Evolutionary conservation across 306 rosid genomes (phyloP).

Genomic region (Corylus heterophylla): DNA sequence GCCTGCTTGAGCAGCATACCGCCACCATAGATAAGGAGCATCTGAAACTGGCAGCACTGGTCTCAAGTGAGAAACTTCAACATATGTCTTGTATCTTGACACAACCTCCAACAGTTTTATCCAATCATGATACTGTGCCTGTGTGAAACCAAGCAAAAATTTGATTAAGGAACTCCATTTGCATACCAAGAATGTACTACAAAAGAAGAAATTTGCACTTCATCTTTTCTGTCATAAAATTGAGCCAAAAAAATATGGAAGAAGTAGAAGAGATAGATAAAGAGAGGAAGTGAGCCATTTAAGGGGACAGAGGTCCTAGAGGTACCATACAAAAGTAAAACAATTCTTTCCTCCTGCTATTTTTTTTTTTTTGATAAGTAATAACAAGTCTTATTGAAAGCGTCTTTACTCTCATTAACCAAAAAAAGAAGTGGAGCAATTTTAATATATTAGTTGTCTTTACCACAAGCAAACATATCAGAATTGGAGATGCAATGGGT

Average conservation of each 20-base stretch:
- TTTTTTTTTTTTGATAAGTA: too few relatives aligned
- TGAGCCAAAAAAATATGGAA: background rate
- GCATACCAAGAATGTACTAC: background rate
- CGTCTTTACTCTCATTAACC: background rate
- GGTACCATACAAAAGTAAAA: background rate
- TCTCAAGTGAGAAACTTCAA: conserved; percentile 85
- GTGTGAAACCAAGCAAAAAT: conserved; percentile 12
- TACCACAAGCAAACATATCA: background rate
- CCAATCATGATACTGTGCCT: conserved; percentile 95
- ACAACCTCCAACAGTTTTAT: conserved; percentile 85
- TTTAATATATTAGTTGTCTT: too few relatives aligned
- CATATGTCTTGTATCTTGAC: conserved; percentile 76
- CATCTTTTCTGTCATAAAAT: background rate
- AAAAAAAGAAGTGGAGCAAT: too few relatives aligned
- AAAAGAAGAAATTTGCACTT: background rate
- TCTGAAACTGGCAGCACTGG: conserved; percentile 69
- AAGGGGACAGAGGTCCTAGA: background rate
- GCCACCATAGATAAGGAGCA: conserved; percentile 81
- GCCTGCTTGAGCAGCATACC: conserved; percentile 76
- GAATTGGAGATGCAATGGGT: background rate
- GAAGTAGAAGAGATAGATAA: background rate
- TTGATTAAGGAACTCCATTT: conserved; percentile 9
- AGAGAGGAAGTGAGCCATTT: background rate
- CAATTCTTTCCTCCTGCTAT: background rate
- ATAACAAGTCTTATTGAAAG: too few relatives aligned